phyloP scores from a whole-genome alignment of 129 eudicot genomes.

The Flaveria robusta region DNA sequence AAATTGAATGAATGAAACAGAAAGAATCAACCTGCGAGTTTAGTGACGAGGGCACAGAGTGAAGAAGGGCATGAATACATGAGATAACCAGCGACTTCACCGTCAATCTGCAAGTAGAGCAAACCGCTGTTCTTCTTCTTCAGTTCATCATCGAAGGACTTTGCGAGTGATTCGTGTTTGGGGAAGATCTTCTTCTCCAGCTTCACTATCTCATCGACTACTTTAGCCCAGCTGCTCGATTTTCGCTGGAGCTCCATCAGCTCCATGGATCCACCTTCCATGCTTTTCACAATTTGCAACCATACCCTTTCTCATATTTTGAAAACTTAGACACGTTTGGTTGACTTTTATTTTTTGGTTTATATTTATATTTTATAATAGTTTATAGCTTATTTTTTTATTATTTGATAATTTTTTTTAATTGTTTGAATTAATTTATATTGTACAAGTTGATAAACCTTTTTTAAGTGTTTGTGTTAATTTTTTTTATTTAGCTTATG shows the following conservation, averaged over 20 bases:
- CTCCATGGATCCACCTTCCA: constrained; percentile 31
- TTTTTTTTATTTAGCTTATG: no score
- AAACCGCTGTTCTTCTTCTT: constrained; percentile 74
- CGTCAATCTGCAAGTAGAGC: constrained; percentile 46
- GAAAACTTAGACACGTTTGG: no score
- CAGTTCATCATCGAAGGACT: constrained; percentile 66
- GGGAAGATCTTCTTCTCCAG: constrained; percentile 84
- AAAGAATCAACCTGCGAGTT: constrained; percentile 67
- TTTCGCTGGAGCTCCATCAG: constrained; percentile 57
- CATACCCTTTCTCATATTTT: no score
- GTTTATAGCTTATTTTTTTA: no score
- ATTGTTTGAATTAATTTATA: no score
- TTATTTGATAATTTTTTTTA: no score
- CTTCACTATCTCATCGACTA: constrained; percentile 68
- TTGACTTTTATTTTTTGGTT: no score
- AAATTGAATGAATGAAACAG: neutral
- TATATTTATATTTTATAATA: no score
- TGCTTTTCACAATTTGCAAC: neutral
- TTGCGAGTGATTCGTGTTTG: constrained; percentile 87
- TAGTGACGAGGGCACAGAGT: constrained; percentile 65
- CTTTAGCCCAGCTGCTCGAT: constrained; percentile 39
- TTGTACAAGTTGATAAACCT: no score
- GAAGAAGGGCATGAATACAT: constrained; percentile 91
- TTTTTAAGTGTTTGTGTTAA: no score
- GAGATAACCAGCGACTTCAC: constrained; percentile 75